Evolutionary conservation across 2,329 filamentous ascomycete species (phyloP), one percentile per base, ranked within the genome.

Genomic region (Myriangium duriaei): DNA sequence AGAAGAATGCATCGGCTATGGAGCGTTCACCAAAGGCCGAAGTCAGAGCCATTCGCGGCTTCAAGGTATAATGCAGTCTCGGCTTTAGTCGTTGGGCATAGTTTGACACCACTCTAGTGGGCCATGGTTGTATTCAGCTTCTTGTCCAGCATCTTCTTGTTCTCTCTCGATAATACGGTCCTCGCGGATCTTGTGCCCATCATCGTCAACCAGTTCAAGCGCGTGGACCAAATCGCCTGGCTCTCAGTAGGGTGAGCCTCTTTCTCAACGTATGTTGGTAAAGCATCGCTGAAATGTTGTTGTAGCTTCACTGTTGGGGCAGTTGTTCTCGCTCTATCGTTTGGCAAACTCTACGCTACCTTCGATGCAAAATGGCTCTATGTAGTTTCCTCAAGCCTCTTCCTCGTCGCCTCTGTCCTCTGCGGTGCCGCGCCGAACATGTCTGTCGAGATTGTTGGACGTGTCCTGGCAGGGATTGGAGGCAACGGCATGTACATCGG

Each of bases 401-500:
- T 56, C 26, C 24, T 48, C 14, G 35, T 48, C 17, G 56, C 48
- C 4, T 46, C 42, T 36, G 52, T 51, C n/a, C 34, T 58, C 2
- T 56, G 55, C 40, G 56, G 51, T 12, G 47, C 44, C 3, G 56
- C 56, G 4, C 45, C 49, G 3, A 44, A 41, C 2, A 51, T 52
- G 41, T 38, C 42, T 11, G 47, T 53, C 10, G 36, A 55, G 11
- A 52, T 59, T 30, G 42, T 56, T 16, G 55, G 56, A 15, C 44
- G 55, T 17, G 53, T 51, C 11, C 40, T 53, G 12, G 49, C 49
- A 30, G 55, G 55, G 3, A 45, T 50, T 6, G 55, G 55, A 7
- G 54, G 51, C 3, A 40, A 31, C 14, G 53, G 56, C 11, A 55
- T 56, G 42, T 56, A 56, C 26, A 32, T 55, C 1, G 55, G 54